These are phyloP conservation scores for Cordyceps militaris DNA, from an alignment of 2,329 filamentous ascomycete species.

Conservation along the genomic window DNA sequence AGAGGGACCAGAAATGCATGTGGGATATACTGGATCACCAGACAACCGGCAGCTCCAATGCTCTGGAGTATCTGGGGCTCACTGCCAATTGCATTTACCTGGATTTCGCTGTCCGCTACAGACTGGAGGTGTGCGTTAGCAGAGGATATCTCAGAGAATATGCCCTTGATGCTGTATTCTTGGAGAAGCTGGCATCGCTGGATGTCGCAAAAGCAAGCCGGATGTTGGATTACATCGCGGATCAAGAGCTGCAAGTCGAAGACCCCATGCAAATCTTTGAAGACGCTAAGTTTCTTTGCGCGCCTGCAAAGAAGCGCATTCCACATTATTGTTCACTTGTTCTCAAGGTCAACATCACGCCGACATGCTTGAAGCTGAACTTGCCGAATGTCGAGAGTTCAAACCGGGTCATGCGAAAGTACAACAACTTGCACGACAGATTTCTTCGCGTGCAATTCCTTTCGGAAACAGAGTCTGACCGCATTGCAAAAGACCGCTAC, in stretches of 20 bases:
- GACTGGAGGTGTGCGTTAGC: slow-evolving; percentile 90
- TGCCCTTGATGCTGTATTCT: slow-evolving; percentile 60
- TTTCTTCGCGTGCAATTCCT: slow-evolving; percentile 88
- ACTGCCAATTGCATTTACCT: slow-evolving; percentile 31
- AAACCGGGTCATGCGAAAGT: slow-evolving; percentile 77
- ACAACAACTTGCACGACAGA: slow-evolving; percentile 59
- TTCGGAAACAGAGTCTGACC: slow-evolving; percentile 63
- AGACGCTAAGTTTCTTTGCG: neutral
- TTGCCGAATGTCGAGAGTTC: slow-evolving; percentile 78
- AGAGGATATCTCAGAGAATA: slow-evolving; percentile 70
- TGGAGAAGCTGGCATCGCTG: slow-evolving; percentile 48
- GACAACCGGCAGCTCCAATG: slow-evolving; percentile 15
- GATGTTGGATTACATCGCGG: slow-evolving; percentile 68
- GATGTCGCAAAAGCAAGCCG: slow-evolving; percentile 47
- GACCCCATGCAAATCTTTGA: slow-evolving; percentile 26
- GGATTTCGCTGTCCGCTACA: slow-evolving; percentile 72
- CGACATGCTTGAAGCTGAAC: slow-evolving; percentile 71
- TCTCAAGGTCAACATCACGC: slow-evolving; percentile 73
- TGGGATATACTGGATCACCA: slow-evolving; percentile 28
- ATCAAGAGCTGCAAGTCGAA: slow-evolving; percentile 59
- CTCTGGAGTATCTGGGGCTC: slow-evolving; percentile 23
- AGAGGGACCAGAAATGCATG: slow-evolving; percentile 19
- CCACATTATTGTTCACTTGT: slow-evolving; percentile 69
- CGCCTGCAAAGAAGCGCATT: neutral
- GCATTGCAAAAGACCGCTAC: slow-evolving; percentile 45